Conservation (phyloP, 2,329 filamentous ascomycete genomes). For the Colletotrichum sp. region DNA sequence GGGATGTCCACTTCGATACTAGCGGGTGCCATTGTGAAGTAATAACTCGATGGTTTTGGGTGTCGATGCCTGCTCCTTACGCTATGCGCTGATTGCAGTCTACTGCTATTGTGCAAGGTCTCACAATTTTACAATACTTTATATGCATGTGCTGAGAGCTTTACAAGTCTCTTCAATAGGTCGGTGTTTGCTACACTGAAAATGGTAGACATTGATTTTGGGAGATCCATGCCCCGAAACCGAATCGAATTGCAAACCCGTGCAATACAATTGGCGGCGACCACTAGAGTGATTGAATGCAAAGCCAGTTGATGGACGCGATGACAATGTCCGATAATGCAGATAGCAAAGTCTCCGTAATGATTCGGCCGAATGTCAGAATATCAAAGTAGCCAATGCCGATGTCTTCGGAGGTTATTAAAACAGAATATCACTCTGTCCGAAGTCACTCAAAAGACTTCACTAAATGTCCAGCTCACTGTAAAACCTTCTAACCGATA, state of each 20-base stretch:
- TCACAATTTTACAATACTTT: background rate
- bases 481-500: accelerated
- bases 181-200: too few relatives aligned
- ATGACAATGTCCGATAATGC: background rate
- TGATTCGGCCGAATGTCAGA: background rate
- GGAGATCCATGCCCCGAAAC: background rate
- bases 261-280: background rate
- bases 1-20: constrained; percentile 24
- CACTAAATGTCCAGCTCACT: accelerated
- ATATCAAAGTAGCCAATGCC: background rate
- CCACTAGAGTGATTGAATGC: background rate
- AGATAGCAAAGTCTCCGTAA: background rate
- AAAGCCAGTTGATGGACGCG: background rate
- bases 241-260: background rate
- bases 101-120: too few relatives aligned
- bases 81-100: background rate
- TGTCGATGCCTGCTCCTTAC: background rate
- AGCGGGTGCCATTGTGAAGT: background rate
- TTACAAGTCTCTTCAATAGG: too few relatives aligned
- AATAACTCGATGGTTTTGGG: background rate
- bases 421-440: accelerated
- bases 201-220: background rate
- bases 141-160: too few relatives aligned
- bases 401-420: background rate
- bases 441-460: accelerated